These are phyloP conservation scores for Leccinum truebloodii DNA, from an alignment of 768 basidiomycete genomes.

Conservation along the genomic window DNA sequence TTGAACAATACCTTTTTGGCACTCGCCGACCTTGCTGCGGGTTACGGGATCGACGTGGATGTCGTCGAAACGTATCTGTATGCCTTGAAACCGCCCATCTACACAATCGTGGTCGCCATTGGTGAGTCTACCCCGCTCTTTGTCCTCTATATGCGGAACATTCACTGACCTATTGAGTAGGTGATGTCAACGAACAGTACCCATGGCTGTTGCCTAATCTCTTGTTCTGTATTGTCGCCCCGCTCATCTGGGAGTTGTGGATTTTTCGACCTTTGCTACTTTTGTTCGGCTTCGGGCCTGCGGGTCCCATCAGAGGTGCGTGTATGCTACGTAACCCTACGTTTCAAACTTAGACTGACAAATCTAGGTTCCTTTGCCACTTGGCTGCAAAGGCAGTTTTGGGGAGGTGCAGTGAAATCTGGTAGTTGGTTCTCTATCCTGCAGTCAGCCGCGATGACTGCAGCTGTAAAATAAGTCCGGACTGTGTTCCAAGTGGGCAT, in stretches of 20 bases:
- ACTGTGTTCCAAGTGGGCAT: not conserved
- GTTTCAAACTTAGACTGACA: not conserved
- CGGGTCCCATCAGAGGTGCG: constrained; percentile 16
- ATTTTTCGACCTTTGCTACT: constrained; percentile 12
- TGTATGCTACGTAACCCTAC: rapidly evolving
- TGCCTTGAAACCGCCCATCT: constrained; percentile 10
- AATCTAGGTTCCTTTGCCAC: constrained; percentile 15
- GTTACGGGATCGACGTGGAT: constrained; percentile 11
- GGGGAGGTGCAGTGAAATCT: constrained; percentile 1
- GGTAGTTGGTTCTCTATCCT: constrained; percentile 18
- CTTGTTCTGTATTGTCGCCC: not conserved
- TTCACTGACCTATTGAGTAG: not conserved
- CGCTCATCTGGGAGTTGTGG: constrained; percentile 15
- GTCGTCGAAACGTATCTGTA: constrained; percentile 5
- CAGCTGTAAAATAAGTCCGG: not conserved
- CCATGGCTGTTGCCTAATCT: constrained; percentile 10
- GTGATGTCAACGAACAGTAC: constrained; percentile 14
- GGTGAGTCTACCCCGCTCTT: constrained; percentile 4
- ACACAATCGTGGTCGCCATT: constrained; percentile 6
- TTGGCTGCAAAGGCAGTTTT: constrained; percentile 8
- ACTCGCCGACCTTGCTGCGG: constrained; percentile 1
- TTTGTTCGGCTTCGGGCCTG: constrained; percentile 17
- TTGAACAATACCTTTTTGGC: constrained; percentile 5
- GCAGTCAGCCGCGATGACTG: constrained; percentile 15
- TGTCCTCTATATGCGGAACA: too few species aligned